A percentile compares a stretch with the other conserved stretches of the same genome.
phyloP scores from a whole-genome alignment of 306 rosid genomes.

The Gastrolobium bilobum region DNA sequence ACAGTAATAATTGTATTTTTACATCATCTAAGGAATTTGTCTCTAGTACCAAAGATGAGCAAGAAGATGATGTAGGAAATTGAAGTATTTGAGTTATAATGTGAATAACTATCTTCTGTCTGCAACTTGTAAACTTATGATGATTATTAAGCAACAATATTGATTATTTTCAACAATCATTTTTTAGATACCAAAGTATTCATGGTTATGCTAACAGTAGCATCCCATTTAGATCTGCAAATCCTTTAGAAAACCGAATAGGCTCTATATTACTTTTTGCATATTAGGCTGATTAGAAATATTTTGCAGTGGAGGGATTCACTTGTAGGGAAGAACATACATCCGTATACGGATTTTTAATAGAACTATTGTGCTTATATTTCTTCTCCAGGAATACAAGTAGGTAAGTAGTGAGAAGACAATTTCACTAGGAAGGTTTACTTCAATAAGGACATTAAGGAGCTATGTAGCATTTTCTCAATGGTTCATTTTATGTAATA shows the following conservation, averaged over 20 bases:
- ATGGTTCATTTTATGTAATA: neutral
- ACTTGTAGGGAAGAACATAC: neutral
- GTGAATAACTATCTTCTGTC: neutral
- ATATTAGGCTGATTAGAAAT: slow-evolving; percentile 14
- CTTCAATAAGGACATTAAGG: neutral
- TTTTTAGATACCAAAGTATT: slow-evolving; percentile 2
- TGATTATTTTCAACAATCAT: neutral
- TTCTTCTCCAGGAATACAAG: neutral
- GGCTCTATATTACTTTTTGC: neutral
- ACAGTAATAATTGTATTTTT: neutral
- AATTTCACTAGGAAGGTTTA: neutral
- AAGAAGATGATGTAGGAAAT: slow-evolving; percentile 1
- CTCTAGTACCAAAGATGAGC: neutral
- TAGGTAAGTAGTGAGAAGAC: neutral
- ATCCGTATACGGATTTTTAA: neutral
- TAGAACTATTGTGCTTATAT: slow-evolving; percentile 11
- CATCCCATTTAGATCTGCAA: neutral
- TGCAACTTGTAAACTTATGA: neutral
- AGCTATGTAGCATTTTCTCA: neutral
- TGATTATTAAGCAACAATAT: neutral
- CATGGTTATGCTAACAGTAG: neutral
- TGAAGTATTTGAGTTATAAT: slow-evolving; percentile 7
- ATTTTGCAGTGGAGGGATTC: slow-evolving; percentile 11
- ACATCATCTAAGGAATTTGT: neutral
- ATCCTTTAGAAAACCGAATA: slow-evolving; percentile 24